phyloP scores from a whole-genome alignment of 2,329 filamentous ascomycete species.

The Lanzia echinophila region DNA sequence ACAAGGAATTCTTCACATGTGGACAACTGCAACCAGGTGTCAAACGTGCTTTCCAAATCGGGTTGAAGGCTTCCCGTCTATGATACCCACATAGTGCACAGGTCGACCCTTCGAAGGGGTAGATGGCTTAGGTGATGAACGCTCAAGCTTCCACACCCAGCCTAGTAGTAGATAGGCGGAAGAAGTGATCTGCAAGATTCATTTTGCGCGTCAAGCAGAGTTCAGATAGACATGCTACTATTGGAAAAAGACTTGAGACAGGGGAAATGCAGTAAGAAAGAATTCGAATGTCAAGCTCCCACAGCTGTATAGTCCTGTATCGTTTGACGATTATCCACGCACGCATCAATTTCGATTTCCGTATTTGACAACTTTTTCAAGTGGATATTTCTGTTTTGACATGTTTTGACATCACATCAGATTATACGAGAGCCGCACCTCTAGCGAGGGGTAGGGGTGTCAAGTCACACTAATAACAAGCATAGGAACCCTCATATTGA shows the following conservation, averaged over 20 bases:
- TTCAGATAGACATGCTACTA: conserved; percentile 1
- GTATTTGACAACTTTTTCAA: too few relatives aligned
- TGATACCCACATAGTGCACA: conserved; percentile 3
- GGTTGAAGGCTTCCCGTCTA: background rate
- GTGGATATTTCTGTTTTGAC: too few relatives aligned
- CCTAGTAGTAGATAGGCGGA: background rate
- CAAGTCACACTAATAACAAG: too few relatives aligned
- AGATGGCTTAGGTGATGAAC: background rate
- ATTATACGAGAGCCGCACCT: too few relatives aligned
- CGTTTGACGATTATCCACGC: background rate
- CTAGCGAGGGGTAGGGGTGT: too few relatives aligned
- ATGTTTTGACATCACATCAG: too few relatives aligned
- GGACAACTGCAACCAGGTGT: background rate
- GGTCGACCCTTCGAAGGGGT: too few relatives aligned
- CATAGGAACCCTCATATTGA: too few relatives aligned
- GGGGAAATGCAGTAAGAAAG: background rate
- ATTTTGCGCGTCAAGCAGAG: background rate
- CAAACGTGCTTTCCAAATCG: background rate
- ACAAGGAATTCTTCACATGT: conserved; percentile 2
- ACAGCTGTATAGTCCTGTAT: background rate
- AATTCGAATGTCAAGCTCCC: background rate
- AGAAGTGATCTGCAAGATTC: background rate
- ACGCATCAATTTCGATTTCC: background rate
- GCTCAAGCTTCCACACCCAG: background rate
- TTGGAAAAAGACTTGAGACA: conserved; percentile 6